A percentile compares a stretch with the other conserved stretches of the same genome.
phyloP scores from a whole-genome alignment of 1,139 yeast genomes.

The Pichia sp. region DNA sequence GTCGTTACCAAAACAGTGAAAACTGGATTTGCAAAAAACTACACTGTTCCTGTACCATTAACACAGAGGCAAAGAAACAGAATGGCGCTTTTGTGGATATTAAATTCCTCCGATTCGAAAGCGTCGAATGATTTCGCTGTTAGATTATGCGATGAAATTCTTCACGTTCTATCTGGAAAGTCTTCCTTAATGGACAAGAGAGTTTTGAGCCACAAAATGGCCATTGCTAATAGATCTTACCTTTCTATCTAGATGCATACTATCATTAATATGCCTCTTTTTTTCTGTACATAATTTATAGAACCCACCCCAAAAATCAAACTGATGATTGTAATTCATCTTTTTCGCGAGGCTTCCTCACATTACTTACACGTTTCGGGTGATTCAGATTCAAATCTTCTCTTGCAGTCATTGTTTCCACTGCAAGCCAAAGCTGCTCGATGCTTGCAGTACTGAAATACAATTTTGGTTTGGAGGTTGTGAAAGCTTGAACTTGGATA shows the following conservation, averaged over 20 bases:
- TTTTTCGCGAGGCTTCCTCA: neutral
- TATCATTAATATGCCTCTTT: neutral
- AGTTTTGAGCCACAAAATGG: conserved; percentile 76
- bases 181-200: conserved; percentile 83
- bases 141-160: conserved; percentile 83
- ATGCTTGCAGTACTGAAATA: too few relatives aligned
- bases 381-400: neutral
- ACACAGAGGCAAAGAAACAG: conserved; percentile 78
- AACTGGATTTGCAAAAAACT: conserved; percentile 83
- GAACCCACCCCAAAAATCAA: neutral
- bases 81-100: conserved; percentile 84
- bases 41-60: conserved; percentile 77
- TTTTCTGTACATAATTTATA: conserved; percentile 10
- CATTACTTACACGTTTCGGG: neutral
- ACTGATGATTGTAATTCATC: neutral
- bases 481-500: too few relatives aligned
- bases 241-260: conserved; percentile 22
- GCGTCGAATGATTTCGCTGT: conserved; percentile 79
- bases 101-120: conserved; percentile 78
- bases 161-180: conserved; percentile 72
- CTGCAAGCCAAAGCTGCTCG: too few relatives aligned
- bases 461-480: neutral
- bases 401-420: too few relatives aligned
- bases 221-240: conserved; percentile 75
- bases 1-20: conserved; percentile 73